Base-by-base conservation (phyloP, 2,329 filamentous ascomycete species). In the Colletotrichum plurivorum region DNA sequence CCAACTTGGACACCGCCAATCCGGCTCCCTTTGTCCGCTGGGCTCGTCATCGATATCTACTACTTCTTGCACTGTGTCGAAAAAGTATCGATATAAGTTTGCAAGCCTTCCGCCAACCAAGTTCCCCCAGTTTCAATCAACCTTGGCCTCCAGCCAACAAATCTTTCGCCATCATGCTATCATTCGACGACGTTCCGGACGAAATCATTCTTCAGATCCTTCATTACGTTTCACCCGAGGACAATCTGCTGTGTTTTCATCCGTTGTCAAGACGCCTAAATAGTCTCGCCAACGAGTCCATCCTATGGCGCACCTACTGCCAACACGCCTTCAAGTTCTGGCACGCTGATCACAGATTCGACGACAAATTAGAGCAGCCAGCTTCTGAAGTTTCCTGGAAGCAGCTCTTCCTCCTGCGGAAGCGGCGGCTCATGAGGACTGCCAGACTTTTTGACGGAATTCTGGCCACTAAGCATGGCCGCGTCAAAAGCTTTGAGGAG, bases 181-280 rank as follows among this genome's bases (percentile, higher is more conserved):
- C 80, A 45, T 75, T 88, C 64, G 77, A 82, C 46, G 73, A 77
- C 62, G 84, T 96, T 43, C 95, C 95, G 48, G 93, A 95, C 79
- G 96, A 99, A 83, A 88, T 98, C 71, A 86, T 98, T 74, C 90
- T 94, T 77, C 87, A 91, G 61, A 92, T 98, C 73, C 86, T 98
- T 73, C 85, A 86, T 71, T 90, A 90, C 76, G 78, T 81, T 76
- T 89, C 80, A 76, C 91, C 86, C 73, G 84, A 84, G 65, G 85
- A 91, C 69, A 85, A 84, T 56, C 78, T 90, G 46, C 61, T 73
- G 15, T 79, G 75, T 64, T 74, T 90, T 45, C 84, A 88, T 71
- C 78, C 80, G 27, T 84, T 92, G 12, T 93, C 88, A 22, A 88
- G 84, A 73, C 89, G 89, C 67, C 87, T 95, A 73, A 83, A 89